These are phyloP conservation scores for Backusella tuberculispora DNA, from an alignment of 192 early-diverging fungal genomes.

Conservation along the genomic window DNA sequence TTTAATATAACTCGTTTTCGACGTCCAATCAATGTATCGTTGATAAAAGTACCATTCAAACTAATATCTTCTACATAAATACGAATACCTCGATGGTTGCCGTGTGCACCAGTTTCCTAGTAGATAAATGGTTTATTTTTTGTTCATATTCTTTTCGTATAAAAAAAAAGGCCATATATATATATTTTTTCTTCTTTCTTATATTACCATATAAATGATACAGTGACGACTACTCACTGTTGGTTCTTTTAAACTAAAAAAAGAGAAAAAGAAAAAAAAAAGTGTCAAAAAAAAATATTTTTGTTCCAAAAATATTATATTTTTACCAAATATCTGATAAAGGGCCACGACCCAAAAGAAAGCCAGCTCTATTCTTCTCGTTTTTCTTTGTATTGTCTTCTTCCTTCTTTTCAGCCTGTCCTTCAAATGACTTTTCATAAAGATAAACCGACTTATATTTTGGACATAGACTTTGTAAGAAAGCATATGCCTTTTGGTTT, in stretches of 20 bases:
- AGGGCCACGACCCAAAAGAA: slow-evolving; percentile 17
- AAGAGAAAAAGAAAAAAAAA: neutral
- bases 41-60: slow-evolving; percentile 23
- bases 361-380: neutral
- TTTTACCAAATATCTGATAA: slow-evolving; percentile 20
- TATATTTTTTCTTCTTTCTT: too few relatives aligned
- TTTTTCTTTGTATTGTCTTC: neutral
- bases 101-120: slow-evolving; percentile 21
- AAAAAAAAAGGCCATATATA: too few relatives aligned
- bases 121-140: neutral
- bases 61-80: slow-evolving; percentile 24
- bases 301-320: neutral
- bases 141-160: neutral
- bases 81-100: neutral
- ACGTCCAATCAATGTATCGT: neutral
- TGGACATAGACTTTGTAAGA: slow-evolving; percentile 1
- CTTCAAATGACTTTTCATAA: neutral
- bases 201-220: slow-evolving; percentile 21
- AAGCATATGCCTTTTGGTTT: neutral
- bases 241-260: neutral
- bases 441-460: slow-evolving; percentile 3
- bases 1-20: slow-evolving; percentile 11
- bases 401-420: too few relatives aligned
- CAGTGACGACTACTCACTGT: slow-evolving; percentile 22
- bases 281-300: neutral